A percentile compares a stretch with the other conserved stretches of the same genome.
These are phyloP conservation scores for Catenaria anguillulae DNA, from an alignment of 371 early-diverging fungal genomes.

Conservation along the genomic window DNA sequence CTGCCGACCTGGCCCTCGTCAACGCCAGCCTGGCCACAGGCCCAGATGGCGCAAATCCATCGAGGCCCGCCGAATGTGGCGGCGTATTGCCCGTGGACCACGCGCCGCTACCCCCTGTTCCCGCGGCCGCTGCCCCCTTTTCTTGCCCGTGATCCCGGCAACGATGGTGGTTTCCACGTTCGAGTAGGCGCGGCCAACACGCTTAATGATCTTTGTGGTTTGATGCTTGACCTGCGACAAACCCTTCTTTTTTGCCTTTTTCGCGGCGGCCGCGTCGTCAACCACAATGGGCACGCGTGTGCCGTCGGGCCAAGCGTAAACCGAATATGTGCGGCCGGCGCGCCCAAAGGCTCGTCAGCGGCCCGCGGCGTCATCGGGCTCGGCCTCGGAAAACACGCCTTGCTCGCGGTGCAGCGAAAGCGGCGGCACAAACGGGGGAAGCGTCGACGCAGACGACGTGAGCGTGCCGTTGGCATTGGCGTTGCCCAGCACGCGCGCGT, in stretches of 20 bases:
- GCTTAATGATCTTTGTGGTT: not conserved
- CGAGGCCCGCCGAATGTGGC: too few relatives aligned
- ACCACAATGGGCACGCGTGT: not conserved
- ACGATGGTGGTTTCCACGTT: not conserved
- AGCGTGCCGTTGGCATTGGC: not conserved
- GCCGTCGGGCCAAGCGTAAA: not conserved
- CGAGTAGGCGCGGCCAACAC: conserved; percentile 1
- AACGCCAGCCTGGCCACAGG: too few relatives aligned
- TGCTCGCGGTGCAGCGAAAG: not conserved
- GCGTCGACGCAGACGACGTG: not conserved
- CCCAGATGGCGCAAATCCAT: too few relatives aligned
- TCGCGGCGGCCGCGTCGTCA: not conserved
- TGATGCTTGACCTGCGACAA: conserved; percentile 5
- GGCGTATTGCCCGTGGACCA: too few relatives aligned
- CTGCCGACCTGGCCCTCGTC: too few relatives aligned
- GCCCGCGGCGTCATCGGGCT: not conserved
- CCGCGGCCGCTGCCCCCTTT: too few relatives aligned
- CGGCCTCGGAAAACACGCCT: not conserved
- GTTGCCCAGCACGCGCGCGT: too few relatives aligned
- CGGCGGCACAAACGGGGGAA: not conserved
- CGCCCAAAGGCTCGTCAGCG: not conserved
- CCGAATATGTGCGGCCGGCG: too few relatives aligned
- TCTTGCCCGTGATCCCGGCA: not conserved
- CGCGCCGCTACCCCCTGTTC: too few relatives aligned
- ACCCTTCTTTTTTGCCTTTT: not conserved